Evolutionary conservation across 1,139 yeast genomes (phyloP).

Genomic region (Scheffersomyces parashehatae): DNA sequence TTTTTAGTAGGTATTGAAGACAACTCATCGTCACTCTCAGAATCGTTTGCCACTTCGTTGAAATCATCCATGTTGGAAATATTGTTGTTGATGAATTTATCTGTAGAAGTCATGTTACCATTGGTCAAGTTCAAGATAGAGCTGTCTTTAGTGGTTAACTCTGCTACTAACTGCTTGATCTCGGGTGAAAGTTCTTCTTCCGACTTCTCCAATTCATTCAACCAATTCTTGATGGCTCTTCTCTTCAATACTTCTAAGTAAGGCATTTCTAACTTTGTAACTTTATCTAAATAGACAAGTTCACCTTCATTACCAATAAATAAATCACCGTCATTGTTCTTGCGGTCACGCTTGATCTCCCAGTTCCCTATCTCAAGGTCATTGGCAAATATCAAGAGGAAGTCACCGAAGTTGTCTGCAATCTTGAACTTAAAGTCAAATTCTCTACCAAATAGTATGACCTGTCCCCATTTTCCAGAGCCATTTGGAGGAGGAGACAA

Average conservation of each 20-base stretch:
- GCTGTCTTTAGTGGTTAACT: conserved; percentile 20
- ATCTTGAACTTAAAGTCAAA: conserved; percentile 79
- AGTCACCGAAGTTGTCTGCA: conserved; percentile 85
- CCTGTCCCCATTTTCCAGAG: conserved; percentile 75
- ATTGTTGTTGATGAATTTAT: conserved; percentile 30
- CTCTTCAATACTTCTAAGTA: conserved; percentile 64
- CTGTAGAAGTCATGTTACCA: conserved; percentile 22
- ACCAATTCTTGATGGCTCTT: conserved; percentile 35
- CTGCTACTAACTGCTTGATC: conserved; percentile 21
- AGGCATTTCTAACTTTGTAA: conserved; percentile 47
- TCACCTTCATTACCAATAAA: conserved; percentile 70
- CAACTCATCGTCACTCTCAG: not conserved
- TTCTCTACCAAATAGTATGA: conserved; percentile 85
- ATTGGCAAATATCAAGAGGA: conserved; percentile 74
- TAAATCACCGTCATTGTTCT: conserved; percentile 49
- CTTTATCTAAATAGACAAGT: conserved; percentile 59
- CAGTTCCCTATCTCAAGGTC: conserved; percentile 81
- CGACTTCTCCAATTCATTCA: conserved; percentile 22
- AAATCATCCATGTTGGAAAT: conserved; percentile 17
- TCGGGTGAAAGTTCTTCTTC: conserved; percentile 15
- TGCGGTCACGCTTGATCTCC: conserved; percentile 56
- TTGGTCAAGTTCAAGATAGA: conserved; percentile 9
- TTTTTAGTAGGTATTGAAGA: conserved; percentile 2
- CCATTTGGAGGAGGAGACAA: conserved; percentile 72
- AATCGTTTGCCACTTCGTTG: conserved; percentile 9